Evolutionary conservation across 768 basidiomycete genomes (phyloP).

Genomic region (Lactifluus pinguis): DNA sequence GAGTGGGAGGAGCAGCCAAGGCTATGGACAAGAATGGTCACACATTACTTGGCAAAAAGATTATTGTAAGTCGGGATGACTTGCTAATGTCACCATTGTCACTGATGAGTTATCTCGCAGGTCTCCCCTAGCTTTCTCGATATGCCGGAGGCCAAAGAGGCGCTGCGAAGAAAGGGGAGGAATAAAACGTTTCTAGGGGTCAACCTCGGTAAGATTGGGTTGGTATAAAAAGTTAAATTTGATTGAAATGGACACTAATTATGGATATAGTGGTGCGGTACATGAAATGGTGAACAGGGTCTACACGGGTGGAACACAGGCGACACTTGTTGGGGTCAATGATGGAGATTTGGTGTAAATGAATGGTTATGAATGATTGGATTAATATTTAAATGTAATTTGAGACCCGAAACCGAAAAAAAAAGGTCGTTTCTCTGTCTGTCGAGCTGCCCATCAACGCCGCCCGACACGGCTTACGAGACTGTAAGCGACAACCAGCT

Average conservation of each 20-base stretch:
- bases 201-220: conserved; percentile 1
- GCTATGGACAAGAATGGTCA: not conserved
- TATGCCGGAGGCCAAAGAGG: conserved; percentile 1
- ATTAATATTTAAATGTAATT: not conserved
- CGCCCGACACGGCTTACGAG: conserved; percentile 16
- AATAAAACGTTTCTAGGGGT: not conserved
- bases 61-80: conserved; percentile 1
- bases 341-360: not conserved
- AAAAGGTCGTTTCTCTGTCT: not conserved
- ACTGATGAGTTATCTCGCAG: not conserved
- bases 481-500: conserved; percentile 17
- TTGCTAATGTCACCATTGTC: not conserved
- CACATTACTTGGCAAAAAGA: not conserved
- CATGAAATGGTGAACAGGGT: not conserved
- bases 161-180: not conserved
- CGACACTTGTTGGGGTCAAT: not conserved
- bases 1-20: not conserved
- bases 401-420: not conserved
- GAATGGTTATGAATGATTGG: not conserved
- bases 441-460: conserved; percentile 16
- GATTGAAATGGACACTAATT: not conserved
- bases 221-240: not conserved
- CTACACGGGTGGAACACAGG: not conserved
- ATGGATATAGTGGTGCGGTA: not conserved
- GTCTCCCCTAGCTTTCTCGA: conserved; percentile 8